A percentile compares a stretch with the other conserved stretches of the same genome.
Evolutionary conservation across 495 filamentous ascomycete genomes (phyloP).

Genomic region (Xylaria grammica): DNA sequence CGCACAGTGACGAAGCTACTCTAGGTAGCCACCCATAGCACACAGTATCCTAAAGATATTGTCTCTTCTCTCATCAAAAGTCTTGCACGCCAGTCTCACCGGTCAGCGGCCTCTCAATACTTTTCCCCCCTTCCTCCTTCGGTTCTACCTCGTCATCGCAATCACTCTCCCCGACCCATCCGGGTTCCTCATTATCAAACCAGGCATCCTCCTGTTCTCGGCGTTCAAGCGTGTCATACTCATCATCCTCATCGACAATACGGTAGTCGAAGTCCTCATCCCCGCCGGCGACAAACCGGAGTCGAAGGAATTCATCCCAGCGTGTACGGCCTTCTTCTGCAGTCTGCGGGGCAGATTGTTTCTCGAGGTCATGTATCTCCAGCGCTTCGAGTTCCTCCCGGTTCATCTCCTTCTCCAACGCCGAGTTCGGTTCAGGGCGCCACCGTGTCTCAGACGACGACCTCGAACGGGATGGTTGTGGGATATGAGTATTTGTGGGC

Average conservation of each 20-base stretch:
- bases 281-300: conserved; percentile 71
- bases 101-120: conserved; percentile 41
- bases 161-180: conserved; percentile 58
- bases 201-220: conserved; percentile 66
- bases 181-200: conserved; percentile 77
- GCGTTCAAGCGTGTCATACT: conserved; percentile 70
- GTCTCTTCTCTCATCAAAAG: conserved; percentile 55
- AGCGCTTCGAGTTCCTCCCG: conserved; percentile 23
- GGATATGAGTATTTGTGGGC: background rate
- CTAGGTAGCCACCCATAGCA: background rate
- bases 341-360: conserved; percentile 60
- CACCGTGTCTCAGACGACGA: background rate
- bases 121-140: conserved; percentile 53
- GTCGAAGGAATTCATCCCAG: conserved; percentile 71
- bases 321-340: conserved; percentile 68
- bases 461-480: background rate
- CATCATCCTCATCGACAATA: conserved; percentile 70
- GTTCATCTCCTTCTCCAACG: conserved; percentile 52
- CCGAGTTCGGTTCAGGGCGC: conserved; percentile 51
- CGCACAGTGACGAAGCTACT: background rate
- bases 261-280: conserved; percentile 80
- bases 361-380: conserved; percentile 50
- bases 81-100: conserved; percentile 86
- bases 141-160: conserved; percentile 60
- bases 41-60: background rate